A percentile compares a stretch with the other conserved stretches of the same genome.
phyloP scores from a whole-genome alignment of 768 basidiomycete genomes.

The Leccinum fibrillosum region DNA sequence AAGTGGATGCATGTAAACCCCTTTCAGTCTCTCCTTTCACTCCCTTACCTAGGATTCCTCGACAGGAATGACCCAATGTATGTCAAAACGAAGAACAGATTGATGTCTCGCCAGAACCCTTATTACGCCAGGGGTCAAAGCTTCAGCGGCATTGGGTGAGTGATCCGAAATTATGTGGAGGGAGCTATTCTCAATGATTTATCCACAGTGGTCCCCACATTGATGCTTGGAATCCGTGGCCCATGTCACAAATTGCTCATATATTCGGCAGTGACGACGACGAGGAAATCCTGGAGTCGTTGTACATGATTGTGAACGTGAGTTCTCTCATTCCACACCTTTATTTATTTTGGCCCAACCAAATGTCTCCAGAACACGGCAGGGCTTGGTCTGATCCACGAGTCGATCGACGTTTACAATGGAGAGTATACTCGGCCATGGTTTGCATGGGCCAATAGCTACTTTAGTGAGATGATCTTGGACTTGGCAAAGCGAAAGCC shows the following conservation, averaged over 20 bases:
- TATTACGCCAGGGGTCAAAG: conserved; percentile 62
- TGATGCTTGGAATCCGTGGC: conserved; percentile 74
- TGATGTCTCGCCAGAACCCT: conserved; percentile 65
- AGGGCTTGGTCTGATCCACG: conserved; percentile 75
- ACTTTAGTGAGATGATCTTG: conserved; percentile 79
- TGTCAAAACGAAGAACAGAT: conserved; percentile 56
- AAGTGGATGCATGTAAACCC: neutral
- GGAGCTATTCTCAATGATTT: neutral
- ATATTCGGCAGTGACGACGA: conserved; percentile 77
- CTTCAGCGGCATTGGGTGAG: conserved; percentile 70
- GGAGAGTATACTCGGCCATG: conserved; percentile 63
- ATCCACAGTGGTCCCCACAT: conserved; percentile 66
- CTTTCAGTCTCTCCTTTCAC: conserved; percentile 64
- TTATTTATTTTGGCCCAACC: neutral
- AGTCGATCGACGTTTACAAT: conserved; percentile 65
- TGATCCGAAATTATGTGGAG: conserved; percentile 1
- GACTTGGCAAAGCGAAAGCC: conserved; percentile 76
- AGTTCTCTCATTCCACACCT: conserved; percentile 20
- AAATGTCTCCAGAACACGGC: conserved; percentile 54
- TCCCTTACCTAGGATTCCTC: conserved; percentile 78
- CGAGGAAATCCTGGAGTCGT: conserved; percentile 55
- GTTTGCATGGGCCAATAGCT: conserved; percentile 86
- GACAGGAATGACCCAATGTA: conserved; percentile 57
- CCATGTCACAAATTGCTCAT: conserved; percentile 75
- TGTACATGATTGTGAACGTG: conserved; percentile 70